A percentile compares a stretch with the other conserved stretches of the same genome.
Evolutionary conservation across 2,329 filamentous ascomycete species (phyloP).

Genomic region (Colletotrichum shisoi): DNA sequence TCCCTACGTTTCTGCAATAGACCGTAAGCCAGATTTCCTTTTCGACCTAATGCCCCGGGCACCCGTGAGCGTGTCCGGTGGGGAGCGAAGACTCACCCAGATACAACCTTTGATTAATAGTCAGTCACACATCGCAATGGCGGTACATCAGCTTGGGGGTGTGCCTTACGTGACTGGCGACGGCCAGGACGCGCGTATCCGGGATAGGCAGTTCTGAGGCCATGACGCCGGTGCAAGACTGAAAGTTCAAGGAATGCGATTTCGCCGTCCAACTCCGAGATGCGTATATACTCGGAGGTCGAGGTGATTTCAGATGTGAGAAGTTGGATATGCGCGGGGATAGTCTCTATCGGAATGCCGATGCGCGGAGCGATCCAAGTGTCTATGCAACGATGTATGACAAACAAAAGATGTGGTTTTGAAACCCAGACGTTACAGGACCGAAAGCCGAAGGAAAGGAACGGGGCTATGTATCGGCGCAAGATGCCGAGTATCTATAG

Average conservation of each 20-base stretch:
- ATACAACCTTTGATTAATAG: slow-evolving; percentile 52
- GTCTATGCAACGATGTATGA: neutral
- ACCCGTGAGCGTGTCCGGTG: neutral
- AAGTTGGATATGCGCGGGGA: slow-evolving; percentile 23
- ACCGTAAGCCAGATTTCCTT: neutral
- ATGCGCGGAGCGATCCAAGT: slow-evolving; percentile 17
- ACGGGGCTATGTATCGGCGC: slow-evolving; percentile 11
- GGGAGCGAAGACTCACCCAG: slow-evolving; percentile 49
- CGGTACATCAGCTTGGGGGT: neutral
- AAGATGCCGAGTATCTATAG: slow-evolving; percentile 3
- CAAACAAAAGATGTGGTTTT: neutral
- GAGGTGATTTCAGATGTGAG: slow-evolving; percentile 18
- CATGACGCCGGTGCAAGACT: slow-evolving; percentile 45
- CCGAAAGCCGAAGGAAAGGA: neutral
- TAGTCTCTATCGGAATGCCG: slow-evolving; percentile 15
- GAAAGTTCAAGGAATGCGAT: neutral
- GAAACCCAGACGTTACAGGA: neutral
- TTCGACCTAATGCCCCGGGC: too few relatives aligned
- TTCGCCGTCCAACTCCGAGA: neutral
- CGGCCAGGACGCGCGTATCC: slow-evolving; percentile 76
- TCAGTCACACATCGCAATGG: slow-evolving; percentile 10
- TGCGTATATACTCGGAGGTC: neutral
- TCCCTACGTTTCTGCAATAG: slow-evolving; percentile 83
- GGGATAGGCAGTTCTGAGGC: slow-evolving; percentile 56
- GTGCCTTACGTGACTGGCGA: slow-evolving; percentile 91